Conservation (phyloP, 768 basidiomycete species). For the Podaxis sp. region DNA sequence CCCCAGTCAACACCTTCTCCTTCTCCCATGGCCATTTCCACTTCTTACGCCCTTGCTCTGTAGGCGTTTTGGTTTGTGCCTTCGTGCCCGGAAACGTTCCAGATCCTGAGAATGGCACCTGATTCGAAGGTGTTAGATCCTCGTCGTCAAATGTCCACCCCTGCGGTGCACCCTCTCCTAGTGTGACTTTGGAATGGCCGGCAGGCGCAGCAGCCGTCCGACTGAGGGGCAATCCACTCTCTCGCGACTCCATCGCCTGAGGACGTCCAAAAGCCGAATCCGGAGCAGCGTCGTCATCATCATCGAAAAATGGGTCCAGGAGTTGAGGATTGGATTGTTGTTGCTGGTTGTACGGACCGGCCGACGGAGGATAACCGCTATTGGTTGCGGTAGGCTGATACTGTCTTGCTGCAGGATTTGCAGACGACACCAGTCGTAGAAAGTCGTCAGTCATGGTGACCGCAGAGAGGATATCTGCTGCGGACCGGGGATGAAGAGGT, state of each 20-base stretch:
- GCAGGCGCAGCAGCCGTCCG: slow-evolving; percentile 62
- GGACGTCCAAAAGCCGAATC: slow-evolving; percentile 67
- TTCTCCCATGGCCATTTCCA: slow-evolving; percentile 90
- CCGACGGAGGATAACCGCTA: slow-evolving; percentile 59
- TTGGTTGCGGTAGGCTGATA: slow-evolving; percentile 42
- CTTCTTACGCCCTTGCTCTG: slow-evolving; percentile 33
- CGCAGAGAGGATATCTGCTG: slow-evolving; percentile 9
- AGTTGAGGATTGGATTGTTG: slow-evolving; percentile 44
- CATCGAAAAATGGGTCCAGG: slow-evolving; percentile 89
- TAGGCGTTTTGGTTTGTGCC: slow-evolving; percentile 20
- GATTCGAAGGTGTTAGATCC: slow-evolving; percentile 41
- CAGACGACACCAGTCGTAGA: slow-evolving; percentile 66
- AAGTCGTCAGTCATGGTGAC: slow-evolving; percentile 69
- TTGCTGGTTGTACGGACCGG: slow-evolving; percentile 33
- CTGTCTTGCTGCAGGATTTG: slow-evolving; percentile 61
- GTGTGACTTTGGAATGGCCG: slow-evolving; percentile 49
- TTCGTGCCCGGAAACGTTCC: slow-evolving; percentile 37
- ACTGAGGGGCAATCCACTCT: slow-evolving; percentile 59
- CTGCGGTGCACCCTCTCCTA: slow-evolving; percentile 50
- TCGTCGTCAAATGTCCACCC: slow-evolving; percentile 79
- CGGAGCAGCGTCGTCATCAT: slow-evolving; percentile 72
- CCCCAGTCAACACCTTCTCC: slow-evolving; percentile 61
- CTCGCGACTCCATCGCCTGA: slow-evolving; percentile 49
- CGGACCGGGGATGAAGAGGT: slow-evolving; percentile 11
- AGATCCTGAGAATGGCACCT: slow-evolving; percentile 42